Conservation (phyloP, 805 yeast genomes). For the Wickerhamiella dianesei region DNA sequence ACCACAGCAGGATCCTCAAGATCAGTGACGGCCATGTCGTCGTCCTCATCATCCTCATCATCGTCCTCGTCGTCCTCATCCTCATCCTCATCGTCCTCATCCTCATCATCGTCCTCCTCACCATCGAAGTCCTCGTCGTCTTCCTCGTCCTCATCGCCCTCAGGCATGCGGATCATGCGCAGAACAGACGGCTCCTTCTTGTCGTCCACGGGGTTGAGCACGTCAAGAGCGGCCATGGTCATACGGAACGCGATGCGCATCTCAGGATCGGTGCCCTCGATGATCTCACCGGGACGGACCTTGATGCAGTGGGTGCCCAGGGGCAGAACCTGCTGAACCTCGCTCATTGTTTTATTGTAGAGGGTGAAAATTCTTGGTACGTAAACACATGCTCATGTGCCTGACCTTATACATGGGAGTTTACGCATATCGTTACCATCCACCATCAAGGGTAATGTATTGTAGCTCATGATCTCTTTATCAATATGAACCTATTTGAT, state of each 20-base stretch:
- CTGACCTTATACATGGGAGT: too few species aligned
- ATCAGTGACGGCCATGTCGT: constrained; percentile 39
- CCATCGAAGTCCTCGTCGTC: constrained; percentile 19
- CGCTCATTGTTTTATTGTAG: background rate
- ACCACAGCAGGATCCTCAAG: constrained; percentile 44
- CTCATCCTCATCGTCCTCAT: constrained; percentile 24
- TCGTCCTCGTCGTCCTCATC: constrained; percentile 20
- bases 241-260: constrained; percentile 81
- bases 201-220: constrained; percentile 52
- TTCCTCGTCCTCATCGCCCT: constrained; percentile 24
- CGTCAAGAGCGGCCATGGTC: constrained; percentile 92
- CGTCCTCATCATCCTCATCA: constrained; percentile 29
- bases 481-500: too few species aligned
- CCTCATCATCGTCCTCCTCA: constrained; percentile 26
- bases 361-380: background rate
- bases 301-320: background rate
- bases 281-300: constrained; percentile 74
- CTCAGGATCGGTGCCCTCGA: constrained; percentile 73
- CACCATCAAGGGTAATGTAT: too few species aligned
- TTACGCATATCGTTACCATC: too few species aligned
- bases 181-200: constrained; percentile 65
- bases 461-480: too few species aligned
- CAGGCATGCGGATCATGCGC: constrained; percentile 44
- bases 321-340: background rate
- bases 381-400: background rate